Evolutionary conservation across 2,329 filamentous ascomycete species (phyloP), one percentile per base, ranked within the genome.

Genomic region (Aspergillus oerlinghausenensis): DNA sequence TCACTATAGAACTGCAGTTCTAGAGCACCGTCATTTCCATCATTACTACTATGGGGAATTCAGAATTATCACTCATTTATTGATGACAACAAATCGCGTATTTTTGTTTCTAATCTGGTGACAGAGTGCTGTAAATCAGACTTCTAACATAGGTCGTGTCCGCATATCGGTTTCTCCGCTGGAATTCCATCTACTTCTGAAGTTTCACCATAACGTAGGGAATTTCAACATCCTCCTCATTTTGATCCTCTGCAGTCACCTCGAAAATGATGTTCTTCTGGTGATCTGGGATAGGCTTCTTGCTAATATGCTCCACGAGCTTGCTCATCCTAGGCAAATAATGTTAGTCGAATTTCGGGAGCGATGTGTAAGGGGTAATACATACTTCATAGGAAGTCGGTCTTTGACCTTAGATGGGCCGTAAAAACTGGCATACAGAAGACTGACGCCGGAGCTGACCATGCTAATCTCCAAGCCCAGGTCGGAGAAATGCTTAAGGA

Each of bases 201-300:
- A 92, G 78, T 79, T 88, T 93, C 63, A 96, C 86, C 86, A 93
- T 96, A 68, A 97, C 90, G 73, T 96, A 97, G 3, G 94, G 94
- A 64, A 97, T 89, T 77, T 99, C 94, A 1, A 97, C 93, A 73
- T 99, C 94, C 77, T 97, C 91, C 61, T 89, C 93, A 3, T 85
- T 87, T 69, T 85, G 79, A 70, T 97, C 94, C 72, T 97, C 93
- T 0, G 89, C 90, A 6, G 94, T 95, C 63, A 97, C 89, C 79
- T 97, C 94, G 70, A 97, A 95, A 66, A 97, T 97, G 61, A 97
- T 85, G 68, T 96, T 93, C 81, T 89, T 94, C 79, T 96, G 91
- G 72, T 97, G 93, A 3, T 85, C 83, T 0, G 94, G 93, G 56
- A 99, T 88, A 2, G 88, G 83, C 80, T 96, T 97, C 82, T 93